phyloP scores from a whole-genome alignment of 345 rosid species.

The Mangifera indica region DNA sequence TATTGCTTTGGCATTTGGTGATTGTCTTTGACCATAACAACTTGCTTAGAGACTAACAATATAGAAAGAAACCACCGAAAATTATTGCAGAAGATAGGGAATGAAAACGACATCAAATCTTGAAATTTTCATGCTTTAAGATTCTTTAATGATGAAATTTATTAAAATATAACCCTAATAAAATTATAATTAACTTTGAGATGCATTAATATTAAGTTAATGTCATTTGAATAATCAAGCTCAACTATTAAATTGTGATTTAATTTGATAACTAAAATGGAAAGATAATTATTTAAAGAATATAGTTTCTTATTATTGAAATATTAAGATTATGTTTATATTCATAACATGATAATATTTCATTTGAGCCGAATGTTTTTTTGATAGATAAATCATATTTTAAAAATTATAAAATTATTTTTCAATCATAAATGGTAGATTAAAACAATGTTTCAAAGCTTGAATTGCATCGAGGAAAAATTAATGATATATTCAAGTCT shows the following conservation, averaged over 20 bases:
- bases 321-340: too few species aligned
- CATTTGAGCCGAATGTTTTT: too few species aligned
- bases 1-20: background rate
- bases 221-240: too few species aligned
- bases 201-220: background rate
- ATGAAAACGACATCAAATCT: slow-evolving; percentile 35
- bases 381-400: too few species aligned
- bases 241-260: too few species aligned
- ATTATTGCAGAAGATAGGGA: slow-evolving; percentile 36
- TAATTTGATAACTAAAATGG: background rate
- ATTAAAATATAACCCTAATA: background rate
- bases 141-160: slow-evolving; percentile 20
- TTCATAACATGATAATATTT: too few species aligned
- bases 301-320: background rate
- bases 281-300: background rate
- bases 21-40: background rate
- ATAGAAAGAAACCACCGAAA: slow-evolving; percentile 18
- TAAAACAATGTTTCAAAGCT: too few species aligned
- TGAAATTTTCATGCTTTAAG: slow-evolving; percentile 14
- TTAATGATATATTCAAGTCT: too few species aligned
- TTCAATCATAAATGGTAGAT: too few species aligned
- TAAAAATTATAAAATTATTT: too few species aligned
- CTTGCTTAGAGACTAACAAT: background rate
- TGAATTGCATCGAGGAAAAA: too few species aligned
- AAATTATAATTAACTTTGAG: too few species aligned